Conservation (phyloP, 805 yeast species). For the Yamadazyma scolyti region DNA sequence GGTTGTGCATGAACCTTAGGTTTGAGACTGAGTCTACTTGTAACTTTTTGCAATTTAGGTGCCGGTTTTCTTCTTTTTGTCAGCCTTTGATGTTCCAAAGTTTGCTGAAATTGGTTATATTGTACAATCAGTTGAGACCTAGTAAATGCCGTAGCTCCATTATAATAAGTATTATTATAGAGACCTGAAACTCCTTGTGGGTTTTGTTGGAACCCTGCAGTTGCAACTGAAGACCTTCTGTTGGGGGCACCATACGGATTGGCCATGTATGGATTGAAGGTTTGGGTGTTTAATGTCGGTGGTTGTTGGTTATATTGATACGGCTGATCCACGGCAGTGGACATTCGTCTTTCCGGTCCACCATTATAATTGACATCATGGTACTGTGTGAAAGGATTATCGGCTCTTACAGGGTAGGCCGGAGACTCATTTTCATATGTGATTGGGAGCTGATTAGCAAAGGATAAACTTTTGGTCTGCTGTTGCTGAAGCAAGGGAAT, state of each 20-base stretch:
- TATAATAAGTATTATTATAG: slow-evolving; percentile 2
- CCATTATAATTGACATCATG: slow-evolving; percentile 30
- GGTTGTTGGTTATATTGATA: background rate
- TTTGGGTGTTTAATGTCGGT: slow-evolving; percentile 1
- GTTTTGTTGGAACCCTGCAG: slow-evolving; percentile 6
- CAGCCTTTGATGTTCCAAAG: slow-evolving; percentile 18
- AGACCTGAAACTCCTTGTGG: background rate
- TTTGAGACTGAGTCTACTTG: slow-evolving; percentile 47
- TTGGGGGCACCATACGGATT: slow-evolving; percentile 4
- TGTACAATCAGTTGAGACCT: slow-evolving; percentile 31
- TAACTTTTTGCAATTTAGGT: slow-evolving; percentile 48
- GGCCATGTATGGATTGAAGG: slow-evolving; percentile 1
- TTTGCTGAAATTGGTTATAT: slow-evolving; percentile 31
- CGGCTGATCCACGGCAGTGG: slow-evolving; percentile 12
- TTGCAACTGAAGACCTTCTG: slow-evolving; percentile 12
- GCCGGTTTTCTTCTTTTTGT: slow-evolving; percentile 25
- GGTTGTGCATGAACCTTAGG: slow-evolving; percentile 63
- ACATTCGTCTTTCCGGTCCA: slow-evolving; percentile 13
- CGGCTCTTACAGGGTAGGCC: slow-evolving; percentile 41
- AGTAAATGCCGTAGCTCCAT: background rate
- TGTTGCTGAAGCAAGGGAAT: slow-evolving; percentile 26
- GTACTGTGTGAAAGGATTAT: slow-evolving; percentile 42
- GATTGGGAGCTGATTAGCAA: slow-evolving; percentile 45
- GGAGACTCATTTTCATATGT: slow-evolving; percentile 41
- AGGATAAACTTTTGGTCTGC: slow-evolving; percentile 25